Base-by-base conservation (phyloP, 306 rosid species). In the Cercis canadensis region DNA sequence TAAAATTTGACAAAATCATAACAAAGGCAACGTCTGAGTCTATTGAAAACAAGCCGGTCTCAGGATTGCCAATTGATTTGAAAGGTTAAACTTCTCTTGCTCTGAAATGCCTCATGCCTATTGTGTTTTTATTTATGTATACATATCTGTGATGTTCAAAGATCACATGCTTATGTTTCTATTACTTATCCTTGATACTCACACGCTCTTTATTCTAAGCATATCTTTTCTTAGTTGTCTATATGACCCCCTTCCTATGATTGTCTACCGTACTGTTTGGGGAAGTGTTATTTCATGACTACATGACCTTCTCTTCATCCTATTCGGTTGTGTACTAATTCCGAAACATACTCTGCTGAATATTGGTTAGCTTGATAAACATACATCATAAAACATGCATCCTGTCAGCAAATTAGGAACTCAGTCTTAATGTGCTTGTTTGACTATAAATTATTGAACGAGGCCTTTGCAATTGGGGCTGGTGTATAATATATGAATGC, bases 21-120 rank as follows among this genome's bases (percentile, higher is more conserved):
- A 83, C 85, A 11, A 93, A 76, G 76, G 98, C 97, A 36, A 63
- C 61, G 83, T 74, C 92, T 51, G 81, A 67, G 71, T 70, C 89
- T 66, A 81, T 79, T 61, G 86, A 86, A 71, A 76, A 41, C 77
- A 79, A 77, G 49, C 85, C 82, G 33, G 81, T 46, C 68, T 39
- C 94, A 0, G 98, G 98, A 69, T 77, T 93, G 82, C 92, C 97
- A 31, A 93, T 93, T 74, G 81, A 93, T 85, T 81, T 93, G 78
- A 88, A 47, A 85, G 98, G 98, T 90, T 52, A 45, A 13, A 44
- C 55, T 65, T 65, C 69, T n/a, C n/a, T n/a, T 14, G 16, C 11
- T 11, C 0, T 1, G 16, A 72, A 44, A 55, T 46, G 18, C 43
- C 57, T 46, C 44, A 9, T 62, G 13, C 71, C 55, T 11, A 47